A percentile compares a stretch with the other conserved stretches of the same genome.
phyloP scores from a whole-genome alignment of 495 filamentous ascomycete species.

The Podospora pseudopauciseta region DNA sequence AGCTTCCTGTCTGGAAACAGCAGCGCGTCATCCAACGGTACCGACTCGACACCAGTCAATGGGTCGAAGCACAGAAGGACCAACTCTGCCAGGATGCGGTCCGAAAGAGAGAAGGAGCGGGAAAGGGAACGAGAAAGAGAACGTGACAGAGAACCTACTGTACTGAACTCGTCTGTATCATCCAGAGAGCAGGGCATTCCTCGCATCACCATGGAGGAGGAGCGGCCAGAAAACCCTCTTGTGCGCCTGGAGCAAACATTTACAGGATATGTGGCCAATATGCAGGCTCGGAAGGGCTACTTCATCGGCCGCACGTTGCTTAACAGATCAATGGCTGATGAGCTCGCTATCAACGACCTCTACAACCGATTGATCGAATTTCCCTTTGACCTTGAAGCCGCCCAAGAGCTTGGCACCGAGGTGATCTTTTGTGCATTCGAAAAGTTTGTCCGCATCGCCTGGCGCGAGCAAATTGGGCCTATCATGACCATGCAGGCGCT shows the following conservation, averaged over 20 bases:
- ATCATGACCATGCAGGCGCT: slow-evolving; percentile 65
- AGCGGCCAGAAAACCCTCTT: slow-evolving; percentile 53
- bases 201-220: slow-evolving; percentile 42
- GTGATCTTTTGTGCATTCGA: slow-evolving; percentile 93
- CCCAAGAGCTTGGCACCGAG: slow-evolving; percentile 75
- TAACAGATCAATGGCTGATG: slow-evolving; percentile 66
- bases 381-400: slow-evolving; percentile 66
- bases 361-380: slow-evolving; percentile 85
- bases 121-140: slow-evolving; percentile 1
- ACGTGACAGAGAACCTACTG: slow-evolving; percentile 18
- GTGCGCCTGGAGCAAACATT: slow-evolving; percentile 81
- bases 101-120: slow-evolving; percentile 42
- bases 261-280: slow-evolving; percentile 72
- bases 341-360: slow-evolving; percentile 80
- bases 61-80: slow-evolving; percentile 39
- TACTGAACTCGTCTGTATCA: slow-evolving; percentile 38
- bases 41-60: slow-evolving; percentile 19
- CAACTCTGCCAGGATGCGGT: slow-evolving; percentile 16
- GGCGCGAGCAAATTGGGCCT: slow-evolving; percentile 83
- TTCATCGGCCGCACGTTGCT: slow-evolving; percentile 73
- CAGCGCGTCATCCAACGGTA: slow-evolving; percentile 22
- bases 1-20: slow-evolving; percentile 64
- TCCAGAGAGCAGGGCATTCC: slow-evolving; percentile 49
- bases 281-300: slow-evolving; percentile 81
- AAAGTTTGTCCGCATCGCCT: slow-evolving; percentile 85